phyloP scores from a whole-genome alignment of 352 stramenopile species.

The Globisporangium barbulae region DNA sequence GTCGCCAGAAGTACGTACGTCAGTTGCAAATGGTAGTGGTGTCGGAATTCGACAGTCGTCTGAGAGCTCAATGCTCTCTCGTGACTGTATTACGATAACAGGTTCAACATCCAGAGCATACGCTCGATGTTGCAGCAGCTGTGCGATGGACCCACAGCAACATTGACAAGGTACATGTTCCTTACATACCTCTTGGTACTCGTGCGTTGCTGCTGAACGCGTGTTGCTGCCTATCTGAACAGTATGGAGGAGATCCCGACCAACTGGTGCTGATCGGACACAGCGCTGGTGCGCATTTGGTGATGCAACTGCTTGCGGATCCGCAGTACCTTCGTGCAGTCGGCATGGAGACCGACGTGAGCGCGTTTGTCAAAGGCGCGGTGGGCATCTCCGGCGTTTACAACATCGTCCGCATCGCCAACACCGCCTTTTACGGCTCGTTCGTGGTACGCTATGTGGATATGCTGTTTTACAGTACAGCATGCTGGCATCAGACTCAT shows the following conservation, averaged over 20 bases:
- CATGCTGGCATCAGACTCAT: neutral
- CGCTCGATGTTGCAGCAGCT: constrained; percentile 54
- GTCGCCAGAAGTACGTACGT: constrained; percentile 64
- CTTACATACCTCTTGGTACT: neutral
- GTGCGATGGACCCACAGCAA: constrained; percentile 65
- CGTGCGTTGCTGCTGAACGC: neutral
- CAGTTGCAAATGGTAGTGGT: neutral
- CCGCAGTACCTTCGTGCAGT: constrained; percentile 40
- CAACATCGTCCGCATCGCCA: constrained; percentile 80
- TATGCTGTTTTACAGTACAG: neutral
- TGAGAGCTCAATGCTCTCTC: neutral
- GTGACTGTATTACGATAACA: constrained; percentile 5
- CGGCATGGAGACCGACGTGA: constrained; percentile 30
- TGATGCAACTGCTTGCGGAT: constrained; percentile 68
- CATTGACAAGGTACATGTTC: constrained; percentile 50
- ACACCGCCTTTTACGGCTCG: constrained; percentile 64
- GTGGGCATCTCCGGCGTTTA: constrained; percentile 84
- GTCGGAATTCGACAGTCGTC: neutral
- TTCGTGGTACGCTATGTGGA: constrained; percentile 29
- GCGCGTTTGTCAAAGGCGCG: constrained; percentile 42
- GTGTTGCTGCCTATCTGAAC: neutral
- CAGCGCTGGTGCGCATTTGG: constrained; percentile 73
- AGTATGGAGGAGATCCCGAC: constrained; percentile 73
- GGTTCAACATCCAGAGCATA: constrained; percentile 63
- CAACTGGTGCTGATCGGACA: constrained; percentile 65